Percentiles rank a stretch among this genome's conserved stretches.
Evolutionary conservation across 73 alveolate species (phyloP).

Genomic region (Symbiodinium natans): DNA sequence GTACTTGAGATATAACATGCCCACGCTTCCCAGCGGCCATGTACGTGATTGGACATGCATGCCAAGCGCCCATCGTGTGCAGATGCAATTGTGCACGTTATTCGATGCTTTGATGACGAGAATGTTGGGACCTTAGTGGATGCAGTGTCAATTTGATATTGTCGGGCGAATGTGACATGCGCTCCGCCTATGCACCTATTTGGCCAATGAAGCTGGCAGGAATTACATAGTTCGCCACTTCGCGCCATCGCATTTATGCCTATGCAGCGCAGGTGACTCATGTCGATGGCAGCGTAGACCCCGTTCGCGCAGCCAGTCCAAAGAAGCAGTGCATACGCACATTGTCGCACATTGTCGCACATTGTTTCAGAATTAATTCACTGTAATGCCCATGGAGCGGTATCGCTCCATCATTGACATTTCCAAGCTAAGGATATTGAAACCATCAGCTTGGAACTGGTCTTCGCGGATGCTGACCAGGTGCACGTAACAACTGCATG

Average conservation of each 20-base stretch:
- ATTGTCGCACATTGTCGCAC: background rate
- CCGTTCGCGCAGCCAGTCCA: conserved; percentile 31
- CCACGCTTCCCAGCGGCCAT: too few species aligned
- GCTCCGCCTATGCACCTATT: too few species aligned
- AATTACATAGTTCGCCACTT: too few species aligned
- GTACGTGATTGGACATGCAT: too few species aligned
- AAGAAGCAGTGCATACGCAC: background rate
- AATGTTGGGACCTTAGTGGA: conserved; percentile 2
- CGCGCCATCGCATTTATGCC: too few species aligned
- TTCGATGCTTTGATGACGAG: conserved; percentile 86
- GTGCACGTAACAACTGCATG: background rate
- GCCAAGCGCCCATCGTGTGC: background rate
- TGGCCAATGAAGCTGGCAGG: too few species aligned
- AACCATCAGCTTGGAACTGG: conserved; percentile 73
- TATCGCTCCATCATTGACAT: too few species aligned
- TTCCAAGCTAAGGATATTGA: conserved; percentile 50
- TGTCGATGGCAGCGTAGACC: conserved; percentile 81
- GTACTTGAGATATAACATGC: too few species aligned
- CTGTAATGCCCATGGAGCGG: too few species aligned
- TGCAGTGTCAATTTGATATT: too few species aligned
- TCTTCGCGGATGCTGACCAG: conserved; percentile 88
- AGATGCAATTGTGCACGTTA: conserved; percentile 90
- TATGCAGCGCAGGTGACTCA: conserved; percentile 77
- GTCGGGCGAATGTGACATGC: too few species aligned
- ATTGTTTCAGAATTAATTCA: too few species aligned